A percentile compares a stretch with the other conserved stretches of the same genome.
These are phyloP conservation scores for Trichoderma harzianum DNA, from an alignment of 2,329 filamentous ascomycete genomes.

Conservation along the genomic window DNA sequence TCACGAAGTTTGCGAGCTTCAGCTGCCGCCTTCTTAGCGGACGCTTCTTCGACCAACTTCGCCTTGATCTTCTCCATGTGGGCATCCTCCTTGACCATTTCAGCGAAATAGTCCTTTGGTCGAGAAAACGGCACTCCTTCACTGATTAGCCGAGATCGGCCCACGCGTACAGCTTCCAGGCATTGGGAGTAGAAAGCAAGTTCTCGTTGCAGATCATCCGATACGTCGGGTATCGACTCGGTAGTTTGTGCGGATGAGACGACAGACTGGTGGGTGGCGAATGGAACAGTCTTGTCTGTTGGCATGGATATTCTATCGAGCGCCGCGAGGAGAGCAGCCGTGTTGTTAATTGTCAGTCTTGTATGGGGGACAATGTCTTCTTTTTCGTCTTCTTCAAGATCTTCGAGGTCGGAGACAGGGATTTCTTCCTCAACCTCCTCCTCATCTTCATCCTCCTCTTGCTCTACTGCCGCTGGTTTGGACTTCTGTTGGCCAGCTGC, in stretches of 20 bases:
- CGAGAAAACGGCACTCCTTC: conserved; percentile 84
- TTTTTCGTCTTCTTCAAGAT: conserved; percentile 72
- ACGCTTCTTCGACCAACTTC: conserved; percentile 88
- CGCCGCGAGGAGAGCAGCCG: conserved; percentile 74
- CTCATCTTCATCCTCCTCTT: conserved; percentile 56
- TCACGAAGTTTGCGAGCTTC: conserved; percentile 91
- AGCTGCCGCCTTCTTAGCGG: conserved; percentile 83
- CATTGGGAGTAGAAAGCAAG: conserved; percentile 90
- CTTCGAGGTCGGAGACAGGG: conserved; percentile 81
- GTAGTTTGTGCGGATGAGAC: conserved; percentile 63
- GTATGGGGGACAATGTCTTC: conserved; percentile 88
- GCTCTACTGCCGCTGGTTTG: conserved; percentile 36
- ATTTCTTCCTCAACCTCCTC: conserved; percentile 78
- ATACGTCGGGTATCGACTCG: conserved; percentile 70
- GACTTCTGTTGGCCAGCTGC: conserved; percentile 18
- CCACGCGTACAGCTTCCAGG: conserved; percentile 71
- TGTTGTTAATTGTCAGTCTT: conserved; percentile 96
- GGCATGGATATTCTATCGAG: conserved; percentile 74
- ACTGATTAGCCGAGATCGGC: conserved; percentile 69
- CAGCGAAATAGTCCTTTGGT: conserved; percentile 93
- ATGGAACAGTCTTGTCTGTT: conserved; percentile 64
- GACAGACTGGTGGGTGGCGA: conserved; percentile 79
- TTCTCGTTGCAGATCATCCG: conserved; percentile 90
- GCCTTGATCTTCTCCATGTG: conserved; percentile 97
- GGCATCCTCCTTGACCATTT: conserved; percentile 98